Evolutionary conservation across 148 eudicot species (phyloP), one percentile per base, ranked within the genome.

Genomic region (Chenopodium suecicum): DNA sequence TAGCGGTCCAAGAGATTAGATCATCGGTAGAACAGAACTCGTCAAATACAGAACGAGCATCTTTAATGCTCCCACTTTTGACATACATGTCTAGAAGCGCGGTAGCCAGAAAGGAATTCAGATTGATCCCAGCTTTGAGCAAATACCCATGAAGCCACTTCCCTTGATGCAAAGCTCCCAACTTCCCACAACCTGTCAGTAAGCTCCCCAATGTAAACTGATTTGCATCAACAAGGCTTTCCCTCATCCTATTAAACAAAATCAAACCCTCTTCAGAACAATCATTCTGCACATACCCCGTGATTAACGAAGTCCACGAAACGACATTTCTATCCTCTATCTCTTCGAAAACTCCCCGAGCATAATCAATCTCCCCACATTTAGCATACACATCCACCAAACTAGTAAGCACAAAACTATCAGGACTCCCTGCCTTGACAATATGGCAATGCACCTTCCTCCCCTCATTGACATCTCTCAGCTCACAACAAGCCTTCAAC

Each of bases 81-180:
- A 88, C 84, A 83, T 95, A 95, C 98, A 95, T 89, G 78, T 95
- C 95, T 48, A 91, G 76, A 81, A 95, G 88, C 72, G 92, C 78
- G 7, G 94, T 85, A 22, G 89, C 83, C 63, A 95, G 79, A 77
- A 83, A 82, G 16, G 91, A 79, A 88, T 88, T 86, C 64, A 87
- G 44, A 85, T 82, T 70, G 41, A 89, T 88, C 44, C 93, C 95
- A 44, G 81, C 86, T 87, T 92, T 95, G 48, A 92, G 87, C 70
- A 90, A 19, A 79, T 84, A 87, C 71, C 98, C 97, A 81, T 93
- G 98, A 82, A 91, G 85, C 97, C 97, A 93, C 74, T 86, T 95
- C 70, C 98, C 98, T 82, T 95, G 98, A 89, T 93, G 98, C 60
- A 95, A 84, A 88, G 94, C 91, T 77, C 96, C 88, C 79, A 91